Conservation (phyloP, 1,284 basidiomycete species). For the Somion occarium region DNA sequence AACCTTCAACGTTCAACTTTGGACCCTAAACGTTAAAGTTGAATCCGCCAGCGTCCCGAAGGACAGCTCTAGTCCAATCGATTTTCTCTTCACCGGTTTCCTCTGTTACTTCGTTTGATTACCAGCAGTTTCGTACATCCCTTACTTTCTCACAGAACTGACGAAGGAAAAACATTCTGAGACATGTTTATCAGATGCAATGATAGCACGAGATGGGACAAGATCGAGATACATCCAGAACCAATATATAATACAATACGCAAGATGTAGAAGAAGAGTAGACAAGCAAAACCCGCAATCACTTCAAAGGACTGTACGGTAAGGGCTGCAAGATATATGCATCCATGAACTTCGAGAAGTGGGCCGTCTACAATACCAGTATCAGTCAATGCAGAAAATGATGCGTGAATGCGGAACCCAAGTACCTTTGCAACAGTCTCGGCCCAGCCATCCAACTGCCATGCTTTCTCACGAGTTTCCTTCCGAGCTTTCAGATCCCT, state of each 20-base stretch:
- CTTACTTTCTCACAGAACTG: too few relatives aligned
- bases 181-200: neutral
- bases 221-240: neutral
- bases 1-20: neutral
- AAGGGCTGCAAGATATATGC: conserved; percentile 70
- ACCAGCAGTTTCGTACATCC: too few relatives aligned
- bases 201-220: neutral
- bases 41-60: too few relatives aligned
- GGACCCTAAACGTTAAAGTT: too few relatives aligned
- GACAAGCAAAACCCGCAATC: neutral
- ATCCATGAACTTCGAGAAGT: conserved; percentile 76
- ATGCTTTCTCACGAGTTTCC: conserved; percentile 81
- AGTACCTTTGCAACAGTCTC: conserved; percentile 87
- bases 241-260: neutral
- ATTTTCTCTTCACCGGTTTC: too few relatives aligned
- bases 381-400: conserved; percentile 6
- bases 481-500: conserved; percentile 81
- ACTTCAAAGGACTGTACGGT: conserved; percentile 79
- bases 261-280: neutral
- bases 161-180: too few relatives aligned
- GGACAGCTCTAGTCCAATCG: too few relatives aligned
- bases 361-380: conserved; percentile 54
- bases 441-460: conserved; percentile 91
- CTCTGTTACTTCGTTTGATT: too few relatives aligned
- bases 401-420: neutral